Conservation (phyloP, 2,329 filamentous ascomycete species). For the Fusarium virguliforme region DNA sequence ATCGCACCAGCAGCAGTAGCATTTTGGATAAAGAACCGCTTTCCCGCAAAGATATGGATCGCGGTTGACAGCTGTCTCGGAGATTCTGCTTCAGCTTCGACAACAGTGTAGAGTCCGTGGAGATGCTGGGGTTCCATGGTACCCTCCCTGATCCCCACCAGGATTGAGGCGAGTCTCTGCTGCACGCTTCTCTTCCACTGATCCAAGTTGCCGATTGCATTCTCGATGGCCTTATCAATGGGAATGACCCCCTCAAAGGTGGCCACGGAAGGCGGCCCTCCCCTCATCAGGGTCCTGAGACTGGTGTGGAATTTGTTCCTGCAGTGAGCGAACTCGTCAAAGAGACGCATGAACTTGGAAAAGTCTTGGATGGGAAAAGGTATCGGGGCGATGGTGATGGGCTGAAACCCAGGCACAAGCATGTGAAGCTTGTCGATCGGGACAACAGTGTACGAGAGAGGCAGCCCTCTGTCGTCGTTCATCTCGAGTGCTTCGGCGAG, state of each 20-base stretch:
- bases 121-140: not conserved
- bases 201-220: not conserved
- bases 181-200: not conserved
- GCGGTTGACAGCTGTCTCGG: not conserved
- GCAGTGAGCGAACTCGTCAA: constrained; percentile 21
- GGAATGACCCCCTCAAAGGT: too few relatives aligned
- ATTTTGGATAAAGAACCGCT: too few relatives aligned
- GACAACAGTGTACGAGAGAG: constrained; percentile 27
- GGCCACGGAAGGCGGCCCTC: too few relatives aligned
- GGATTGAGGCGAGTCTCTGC: not conserved
- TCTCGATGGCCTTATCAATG: not conserved
- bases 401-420: not conserved
- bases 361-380: not conserved
- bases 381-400: accelerated
- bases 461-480: constrained; percentile 19
- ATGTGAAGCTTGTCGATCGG: constrained; percentile 9
- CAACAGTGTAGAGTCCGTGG: accelerated
- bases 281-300: not conserved
- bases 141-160: not conserved
- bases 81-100: not conserved
- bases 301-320: constrained; percentile 17
- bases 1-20: constrained; percentile 13
- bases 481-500: constrained; percentile 1
- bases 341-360: constrained; percentile 10
- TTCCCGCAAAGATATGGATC: not conserved